Conservation (phyloP, 345 rosid species). For the Iberis pinnata region DNA sequence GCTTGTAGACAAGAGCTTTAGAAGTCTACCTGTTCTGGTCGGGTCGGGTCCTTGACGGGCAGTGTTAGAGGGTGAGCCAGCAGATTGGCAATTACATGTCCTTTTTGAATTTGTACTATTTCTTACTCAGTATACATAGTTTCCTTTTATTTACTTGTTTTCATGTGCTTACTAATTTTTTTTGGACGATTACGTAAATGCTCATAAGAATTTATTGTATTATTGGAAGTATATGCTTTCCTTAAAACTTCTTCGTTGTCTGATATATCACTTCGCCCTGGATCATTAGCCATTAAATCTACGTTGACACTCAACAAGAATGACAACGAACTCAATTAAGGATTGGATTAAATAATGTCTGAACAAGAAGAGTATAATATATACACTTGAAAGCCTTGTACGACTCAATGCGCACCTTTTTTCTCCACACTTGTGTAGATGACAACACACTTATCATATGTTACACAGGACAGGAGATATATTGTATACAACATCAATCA, state of each 20-base stretch:
- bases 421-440: background rate
- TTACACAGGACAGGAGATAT: slow-evolving; percentile 11
- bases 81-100: background rate
- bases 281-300: too few species aligned
- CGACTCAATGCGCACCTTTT: slow-evolving; percentile 1
- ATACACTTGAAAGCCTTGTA: slow-evolving; percentile 22
- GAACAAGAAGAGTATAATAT: slow-evolving; percentile 1
- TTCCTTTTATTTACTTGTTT: background rate
- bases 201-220: too few species aligned
- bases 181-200: too few species aligned
- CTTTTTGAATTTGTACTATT: background rate
- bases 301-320: background rate
- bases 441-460: slow-evolving; percentile 15
- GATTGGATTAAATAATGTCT: too few species aligned
- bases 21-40: background rate
- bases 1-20: slow-evolving; percentile 45
- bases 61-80: slow-evolving; percentile 10
- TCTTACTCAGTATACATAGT: background rate
- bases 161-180: background rate
- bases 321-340: too few species aligned
- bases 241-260: too few species aligned
- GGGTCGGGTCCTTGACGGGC: too few species aligned
- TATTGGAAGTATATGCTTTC: too few species aligned
- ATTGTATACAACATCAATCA: slow-evolving; percentile 7
- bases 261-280: too few species aligned